Conservation (phyloP, 768 basidiomycete species). For the Gautieria morchelliformis region DNA sequence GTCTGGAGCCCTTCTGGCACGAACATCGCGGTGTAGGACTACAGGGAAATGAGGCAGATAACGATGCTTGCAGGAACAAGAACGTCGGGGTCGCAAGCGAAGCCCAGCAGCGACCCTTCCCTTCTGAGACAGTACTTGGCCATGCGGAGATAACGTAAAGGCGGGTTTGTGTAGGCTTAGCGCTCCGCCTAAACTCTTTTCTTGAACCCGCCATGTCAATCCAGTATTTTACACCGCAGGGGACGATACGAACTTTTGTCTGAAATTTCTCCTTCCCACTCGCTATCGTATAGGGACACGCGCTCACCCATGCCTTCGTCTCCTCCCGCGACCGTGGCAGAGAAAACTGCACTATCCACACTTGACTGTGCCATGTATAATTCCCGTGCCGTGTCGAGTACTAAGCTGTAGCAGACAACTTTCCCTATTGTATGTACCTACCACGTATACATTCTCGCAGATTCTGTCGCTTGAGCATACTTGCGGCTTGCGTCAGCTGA, state of each 20-base stretch:
- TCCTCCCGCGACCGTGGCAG: conserved; percentile 66
- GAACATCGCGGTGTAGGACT: conserved; percentile 20
- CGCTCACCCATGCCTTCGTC: conserved; percentile 62
- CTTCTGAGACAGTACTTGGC: no score
- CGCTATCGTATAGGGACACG: conserved; percentile 70
- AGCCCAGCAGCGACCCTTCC: no score
- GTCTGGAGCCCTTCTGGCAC: conserved; percentile 26
- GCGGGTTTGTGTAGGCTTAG: no score
- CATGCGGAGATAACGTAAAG: no score
- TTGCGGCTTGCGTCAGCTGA: background rate
- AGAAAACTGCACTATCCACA: conserved; percentile 57
- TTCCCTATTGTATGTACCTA: conserved; percentile 39
- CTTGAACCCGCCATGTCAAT: background rate
- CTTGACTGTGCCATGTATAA: conserved; percentile 45
- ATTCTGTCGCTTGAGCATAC: background rate
- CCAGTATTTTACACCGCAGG: background rate
- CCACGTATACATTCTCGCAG: conserved; percentile 19
- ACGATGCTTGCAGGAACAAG: no score
- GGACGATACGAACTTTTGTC: background rate
- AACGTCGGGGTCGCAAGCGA: no score
- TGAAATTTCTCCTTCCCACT: conserved; percentile 35
- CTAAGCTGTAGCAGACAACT: conserved; percentile 13
- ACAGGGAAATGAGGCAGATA: no score
- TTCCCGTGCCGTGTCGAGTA: background rate
- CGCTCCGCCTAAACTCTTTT: no score